These are phyloP conservation scores for Aspergillus aculeatinus DNA, from an alignment of 2,329 filamentous ascomycete species.

Conservation along the genomic window DNA sequence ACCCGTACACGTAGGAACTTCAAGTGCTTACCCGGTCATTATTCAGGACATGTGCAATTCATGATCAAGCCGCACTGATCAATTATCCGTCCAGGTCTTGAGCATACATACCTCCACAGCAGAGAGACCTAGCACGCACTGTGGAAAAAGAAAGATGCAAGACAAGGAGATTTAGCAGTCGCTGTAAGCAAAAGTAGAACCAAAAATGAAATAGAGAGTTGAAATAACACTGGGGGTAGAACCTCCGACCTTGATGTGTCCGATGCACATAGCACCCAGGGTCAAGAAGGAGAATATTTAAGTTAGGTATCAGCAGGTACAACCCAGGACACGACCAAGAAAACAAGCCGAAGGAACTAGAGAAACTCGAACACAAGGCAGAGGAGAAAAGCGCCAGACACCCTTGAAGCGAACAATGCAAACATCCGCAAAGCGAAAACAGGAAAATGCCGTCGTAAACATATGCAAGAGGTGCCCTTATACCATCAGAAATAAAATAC, in stretches of 20 bases:
- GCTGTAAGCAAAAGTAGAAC: slow-evolving; percentile 24
- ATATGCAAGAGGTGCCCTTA: slow-evolving; percentile 40
- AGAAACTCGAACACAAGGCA: slow-evolving; percentile 21
- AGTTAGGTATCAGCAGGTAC: slow-evolving; percentile 33
- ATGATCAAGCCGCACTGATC: background rate
- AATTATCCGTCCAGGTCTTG: background rate
- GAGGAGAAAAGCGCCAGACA: slow-evolving; percentile 34
- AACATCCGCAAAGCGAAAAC: slow-evolving; percentile 35
- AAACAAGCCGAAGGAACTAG: slow-evolving; percentile 15
- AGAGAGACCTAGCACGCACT: background rate
- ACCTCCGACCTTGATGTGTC: slow-evolving; percentile 26
- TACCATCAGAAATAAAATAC: slow-evolving; percentile 45
- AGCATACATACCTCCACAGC: background rate
- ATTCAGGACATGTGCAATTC: background rate
- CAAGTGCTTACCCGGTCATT: background rate
- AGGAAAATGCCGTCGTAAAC: slow-evolving; percentile 38
- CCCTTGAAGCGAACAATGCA: slow-evolving; percentile 36
- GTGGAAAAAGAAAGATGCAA: background rate
- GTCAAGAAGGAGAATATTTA: slow-evolving; percentile 23
- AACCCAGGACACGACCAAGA: slow-evolving; percentile 25
- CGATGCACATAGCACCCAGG: slow-evolving; percentile 30
- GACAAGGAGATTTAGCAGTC: background rate
- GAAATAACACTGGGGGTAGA: slow-evolving; percentile 9
- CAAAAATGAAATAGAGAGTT: slow-evolving; percentile 20
- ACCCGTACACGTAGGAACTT: no score